Conservation (phyloP, 176 grass and related monocot genomes). For the Juncus inflexus region DNA sequence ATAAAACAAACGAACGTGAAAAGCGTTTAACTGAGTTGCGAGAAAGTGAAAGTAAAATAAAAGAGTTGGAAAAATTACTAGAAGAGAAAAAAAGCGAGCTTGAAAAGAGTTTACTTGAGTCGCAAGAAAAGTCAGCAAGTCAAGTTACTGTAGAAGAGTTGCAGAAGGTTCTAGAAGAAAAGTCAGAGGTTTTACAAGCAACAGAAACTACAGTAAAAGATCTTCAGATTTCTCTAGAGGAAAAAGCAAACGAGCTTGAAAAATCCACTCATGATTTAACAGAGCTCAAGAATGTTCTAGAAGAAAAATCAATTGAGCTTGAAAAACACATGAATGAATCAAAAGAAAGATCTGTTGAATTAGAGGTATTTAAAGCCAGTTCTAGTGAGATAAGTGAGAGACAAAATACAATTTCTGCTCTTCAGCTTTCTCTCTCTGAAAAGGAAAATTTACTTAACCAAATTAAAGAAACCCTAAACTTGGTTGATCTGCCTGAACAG, state of each 20-base stretch:
- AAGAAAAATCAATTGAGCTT: conserved; percentile 41
- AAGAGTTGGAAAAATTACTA: conserved; percentile 25
- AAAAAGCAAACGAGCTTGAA: conserved; percentile 19
- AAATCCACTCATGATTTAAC: conserved; percentile 1
- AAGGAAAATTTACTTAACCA: conserved; percentile 58
- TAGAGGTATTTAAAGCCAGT: conserved; percentile 58
- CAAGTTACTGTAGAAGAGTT: conserved; percentile 6
- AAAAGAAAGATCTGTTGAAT: conserved; percentile 50
- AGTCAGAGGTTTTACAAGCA: conserved; percentile 17
- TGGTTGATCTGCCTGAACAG: conserved; percentile 54
- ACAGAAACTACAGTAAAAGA: conserved; percentile 12
- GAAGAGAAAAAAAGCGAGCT: conserved; percentile 20
- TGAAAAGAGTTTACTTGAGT: conserved; percentile 13
- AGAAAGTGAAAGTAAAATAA: conserved; percentile 17
- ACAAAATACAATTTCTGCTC: conserved; percentile 42
- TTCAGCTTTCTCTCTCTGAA: conserved; percentile 60
- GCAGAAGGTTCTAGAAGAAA: conserved; percentile 17
- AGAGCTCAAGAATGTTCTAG: conserved; percentile 20
- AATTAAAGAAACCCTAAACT: conserved; percentile 59
- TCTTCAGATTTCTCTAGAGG: conserved; percentile 15
- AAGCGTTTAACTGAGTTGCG: conserved; percentile 18
- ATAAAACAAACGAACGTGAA: conserved; percentile 18
- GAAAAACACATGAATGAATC: conserved; percentile 71
- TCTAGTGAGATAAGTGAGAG: conserved; percentile 50
- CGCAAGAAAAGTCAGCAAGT: conserved; percentile 21